These are phyloP conservation scores for Fusarium miscanthi DNA, from an alignment of 2,329 filamentous ascomycete genomes.

Conservation along the genomic window DNA sequence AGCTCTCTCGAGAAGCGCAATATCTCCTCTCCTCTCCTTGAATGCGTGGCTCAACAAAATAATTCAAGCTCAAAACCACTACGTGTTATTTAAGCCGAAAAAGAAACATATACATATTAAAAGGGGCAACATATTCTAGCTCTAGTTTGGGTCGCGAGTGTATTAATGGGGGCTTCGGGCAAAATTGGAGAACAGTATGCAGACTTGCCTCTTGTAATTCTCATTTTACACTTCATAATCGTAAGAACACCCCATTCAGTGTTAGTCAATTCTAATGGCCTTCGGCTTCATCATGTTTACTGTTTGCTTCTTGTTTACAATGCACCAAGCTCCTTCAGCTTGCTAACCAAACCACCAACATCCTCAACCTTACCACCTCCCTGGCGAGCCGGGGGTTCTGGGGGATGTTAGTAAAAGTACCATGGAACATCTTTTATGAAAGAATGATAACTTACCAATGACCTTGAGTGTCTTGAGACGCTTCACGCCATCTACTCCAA, in stretches of 20 bases:
- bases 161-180: background rate
- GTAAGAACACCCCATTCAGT: background rate
- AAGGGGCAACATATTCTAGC: background rate
- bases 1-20: background rate
- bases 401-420: conserved; percentile 25
- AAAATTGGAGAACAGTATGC: background rate
- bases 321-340: conserved; percentile 96
- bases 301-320: conserved; percentile 62
- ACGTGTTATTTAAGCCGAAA: background rate
- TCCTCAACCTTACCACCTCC: conserved; percentile 98
- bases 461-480: conserved; percentile 93
- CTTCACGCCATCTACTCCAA: conserved; percentile 78
- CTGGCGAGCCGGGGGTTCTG: conserved; percentile 87
- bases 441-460: conserved; percentile 66
- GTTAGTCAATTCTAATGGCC: background rate
- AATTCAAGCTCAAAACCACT: background rate
- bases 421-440: background rate
- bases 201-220: background rate
- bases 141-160: background rate
- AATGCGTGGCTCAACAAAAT: too few species aligned
- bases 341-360: conserved; percentile 92
- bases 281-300: background rate
- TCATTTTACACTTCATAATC: background rate
- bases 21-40: background rate
- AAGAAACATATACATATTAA: background rate